phyloP scores from a whole-genome alignment of 1,139 yeast species.

The Diutina rugosa region DNA sequence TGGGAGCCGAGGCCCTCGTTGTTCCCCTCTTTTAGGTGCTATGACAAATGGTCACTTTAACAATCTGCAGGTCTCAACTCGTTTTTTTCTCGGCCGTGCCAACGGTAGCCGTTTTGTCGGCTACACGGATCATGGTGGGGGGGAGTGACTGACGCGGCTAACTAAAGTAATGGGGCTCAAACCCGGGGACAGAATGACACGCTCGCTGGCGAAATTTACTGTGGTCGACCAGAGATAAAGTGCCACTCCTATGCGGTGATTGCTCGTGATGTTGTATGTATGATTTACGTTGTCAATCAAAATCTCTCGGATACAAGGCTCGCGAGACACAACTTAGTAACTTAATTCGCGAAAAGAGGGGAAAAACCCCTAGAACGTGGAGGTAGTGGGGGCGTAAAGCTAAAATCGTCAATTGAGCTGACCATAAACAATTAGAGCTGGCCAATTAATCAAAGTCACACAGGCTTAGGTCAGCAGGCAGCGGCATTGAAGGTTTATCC shows the following conservation, averaged over 20 bases:
- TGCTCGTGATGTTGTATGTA: neutral
- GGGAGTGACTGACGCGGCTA: neutral
- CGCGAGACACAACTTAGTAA: neutral
- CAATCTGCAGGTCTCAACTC: neutral
- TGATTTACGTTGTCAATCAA: neutral
- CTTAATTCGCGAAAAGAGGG: neutral
- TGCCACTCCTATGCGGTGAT: too few relatives aligned
- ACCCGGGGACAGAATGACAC: too few relatives aligned
- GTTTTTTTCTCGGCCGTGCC: neutral
- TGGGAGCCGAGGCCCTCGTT: neutral
- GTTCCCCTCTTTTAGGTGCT: neutral
- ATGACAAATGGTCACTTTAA: neutral
- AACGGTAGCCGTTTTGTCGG: neutral
- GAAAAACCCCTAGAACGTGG: neutral
- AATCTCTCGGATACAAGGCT: neutral
- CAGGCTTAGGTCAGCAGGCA: too few relatives aligned
- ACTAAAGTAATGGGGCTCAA: too few relatives aligned
- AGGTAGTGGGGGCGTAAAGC: neutral
- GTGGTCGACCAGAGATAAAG: too few relatives aligned
- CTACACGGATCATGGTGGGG: neutral
- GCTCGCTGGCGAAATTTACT: too few relatives aligned
- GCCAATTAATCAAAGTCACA: too few relatives aligned
- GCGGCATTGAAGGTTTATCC: too few relatives aligned
- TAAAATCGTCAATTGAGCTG: neutral
- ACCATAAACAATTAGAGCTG: too few relatives aligned